Conservation (phyloP, 2,329 filamentous ascomycete genomes). For the Colletotrichum sp. region DNA sequence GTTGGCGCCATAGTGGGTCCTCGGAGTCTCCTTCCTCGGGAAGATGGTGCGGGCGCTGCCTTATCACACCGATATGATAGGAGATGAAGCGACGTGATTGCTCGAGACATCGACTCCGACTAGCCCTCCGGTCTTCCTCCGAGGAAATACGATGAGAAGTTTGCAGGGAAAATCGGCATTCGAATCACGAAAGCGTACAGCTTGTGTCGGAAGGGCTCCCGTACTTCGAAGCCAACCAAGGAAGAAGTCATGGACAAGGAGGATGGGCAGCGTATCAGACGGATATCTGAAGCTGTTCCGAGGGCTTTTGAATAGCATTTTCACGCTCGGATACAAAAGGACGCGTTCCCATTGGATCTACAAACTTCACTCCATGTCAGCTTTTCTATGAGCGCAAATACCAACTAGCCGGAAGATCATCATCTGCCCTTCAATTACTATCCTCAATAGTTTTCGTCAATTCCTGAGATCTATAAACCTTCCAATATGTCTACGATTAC, state of each 20-base stretch:
- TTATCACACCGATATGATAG: neutral
- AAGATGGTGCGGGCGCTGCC: neutral
- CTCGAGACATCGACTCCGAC: neutral
- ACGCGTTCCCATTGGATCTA: neutral
- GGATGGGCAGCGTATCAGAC: neutral
- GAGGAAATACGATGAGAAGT: neutral
- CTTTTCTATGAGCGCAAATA: neutral
- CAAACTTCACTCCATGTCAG: neutral
- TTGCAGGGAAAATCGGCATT: neutral
- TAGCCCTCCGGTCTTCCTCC: neutral
- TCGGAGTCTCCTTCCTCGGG: neutral
- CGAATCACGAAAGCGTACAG: neutral
- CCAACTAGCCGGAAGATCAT: neutral
- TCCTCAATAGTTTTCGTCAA: neutral
- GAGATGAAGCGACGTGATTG: neutral
- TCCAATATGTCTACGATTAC: neutral
- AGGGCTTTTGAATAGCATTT: neutral
- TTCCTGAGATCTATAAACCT: fast-evolving
- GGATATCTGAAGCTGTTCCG: neutral
- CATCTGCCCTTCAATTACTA: neutral
- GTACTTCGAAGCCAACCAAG: neutral
- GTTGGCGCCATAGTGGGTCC: neutral
- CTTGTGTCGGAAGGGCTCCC: neutral
- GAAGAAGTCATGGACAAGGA: neutral
- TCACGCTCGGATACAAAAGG: neutral